Evolutionary conservation across 805 yeast genomes (phyloP).

Genomic region (Candida golubevii): DNA sequence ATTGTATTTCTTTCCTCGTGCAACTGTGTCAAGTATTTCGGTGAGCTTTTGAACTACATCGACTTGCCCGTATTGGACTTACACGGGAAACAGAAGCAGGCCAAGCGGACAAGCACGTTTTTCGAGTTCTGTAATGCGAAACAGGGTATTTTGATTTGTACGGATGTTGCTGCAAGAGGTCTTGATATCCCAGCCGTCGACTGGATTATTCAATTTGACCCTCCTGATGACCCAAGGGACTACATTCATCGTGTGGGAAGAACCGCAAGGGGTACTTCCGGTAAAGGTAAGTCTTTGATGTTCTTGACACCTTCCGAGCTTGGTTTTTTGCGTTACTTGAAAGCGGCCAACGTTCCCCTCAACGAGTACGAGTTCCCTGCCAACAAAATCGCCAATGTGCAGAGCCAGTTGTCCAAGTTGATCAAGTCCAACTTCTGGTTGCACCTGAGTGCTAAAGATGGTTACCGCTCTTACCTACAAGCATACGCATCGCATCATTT

Average conservation of each 20-base stretch:
- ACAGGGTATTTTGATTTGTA: slow-evolving; percentile 87
- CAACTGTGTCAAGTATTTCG: slow-evolving; percentile 93
- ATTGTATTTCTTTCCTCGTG: slow-evolving; percentile 95
- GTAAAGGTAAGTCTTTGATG: slow-evolving; percentile 92
- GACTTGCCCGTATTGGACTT: slow-evolving; percentile 94
- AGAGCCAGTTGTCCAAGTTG: slow-evolving; percentile 85
- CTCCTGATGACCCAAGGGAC: slow-evolving; percentile 99
- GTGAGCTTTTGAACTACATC: slow-evolving; percentile 91
- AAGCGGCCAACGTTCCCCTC: slow-evolving; percentile 95
- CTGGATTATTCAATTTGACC: slow-evolving; percentile 98
- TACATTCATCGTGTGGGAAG: slow-evolving; percentile 98
- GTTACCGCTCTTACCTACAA: slow-evolving; percentile 93
- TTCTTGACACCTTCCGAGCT: slow-evolving; percentile 90
- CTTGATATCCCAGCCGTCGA: slow-evolving; percentile 97
- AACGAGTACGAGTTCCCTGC: slow-evolving; percentile 96
- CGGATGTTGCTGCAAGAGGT: slow-evolving; percentile 99
- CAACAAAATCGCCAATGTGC: slow-evolving; percentile 93
- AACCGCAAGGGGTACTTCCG: slow-evolving; percentile 90
- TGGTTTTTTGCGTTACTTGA: slow-evolving; percentile 90
- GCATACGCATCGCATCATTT: slow-evolving; percentile 96
- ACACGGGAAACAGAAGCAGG: slow-evolving; percentile 98
- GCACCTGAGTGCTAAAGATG: slow-evolving; percentile 95
- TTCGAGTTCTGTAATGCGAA: slow-evolving; percentile 97
- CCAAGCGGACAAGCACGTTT: slow-evolving; percentile 95
- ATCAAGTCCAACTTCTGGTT: slow-evolving; percentile 90